These are phyloP conservation scores for Lenwebbia sp. DNA, from an alignment of 345 rosid genomes.

Conservation along the genomic window DNA sequence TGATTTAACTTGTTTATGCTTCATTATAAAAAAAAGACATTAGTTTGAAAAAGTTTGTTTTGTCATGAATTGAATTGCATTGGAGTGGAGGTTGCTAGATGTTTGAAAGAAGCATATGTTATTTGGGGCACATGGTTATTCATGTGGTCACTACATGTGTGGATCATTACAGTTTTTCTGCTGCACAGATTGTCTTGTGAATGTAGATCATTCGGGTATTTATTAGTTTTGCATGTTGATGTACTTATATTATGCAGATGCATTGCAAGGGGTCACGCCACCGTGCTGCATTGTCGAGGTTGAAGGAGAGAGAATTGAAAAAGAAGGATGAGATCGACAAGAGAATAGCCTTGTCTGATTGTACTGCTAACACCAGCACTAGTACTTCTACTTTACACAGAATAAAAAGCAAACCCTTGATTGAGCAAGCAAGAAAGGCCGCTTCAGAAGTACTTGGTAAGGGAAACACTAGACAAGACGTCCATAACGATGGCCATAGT, in stretches of 20 bases:
- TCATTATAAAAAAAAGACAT: not conserved
- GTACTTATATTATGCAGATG: slow-evolving; percentile 10
- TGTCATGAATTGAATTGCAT: not conserved
- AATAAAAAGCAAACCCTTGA: slow-evolving; percentile 17
- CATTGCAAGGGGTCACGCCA: slow-evolving; percentile 44
- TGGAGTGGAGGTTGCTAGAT: not conserved
- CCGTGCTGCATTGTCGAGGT: slow-evolving; percentile 20
- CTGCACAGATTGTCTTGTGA: not conserved
- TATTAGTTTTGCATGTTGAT: not conserved
- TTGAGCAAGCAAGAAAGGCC: slow-evolving; percentile 17
- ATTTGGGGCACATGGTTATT: not conserved
- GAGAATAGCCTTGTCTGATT: slow-evolving; percentile 22
- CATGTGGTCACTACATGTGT: not conserved
- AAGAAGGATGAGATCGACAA: slow-evolving; percentile 19
- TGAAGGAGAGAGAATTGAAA: slow-evolving; percentile 17
- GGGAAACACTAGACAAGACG: not conserved
- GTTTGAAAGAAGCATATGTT: not conserved
- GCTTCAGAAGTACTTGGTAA: slow-evolving; percentile 12
- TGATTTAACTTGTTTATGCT: not conserved
- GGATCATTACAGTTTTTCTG: not conserved
- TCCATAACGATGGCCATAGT: not conserved
- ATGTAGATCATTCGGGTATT: not conserved
- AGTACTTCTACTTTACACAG: not conserved
- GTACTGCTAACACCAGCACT: not conserved
- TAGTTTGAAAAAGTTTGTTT: not conserved